Evolutionary conservation across 257 asterid genomes (phyloP).

Genomic region (Rhazya stricta): DNA sequence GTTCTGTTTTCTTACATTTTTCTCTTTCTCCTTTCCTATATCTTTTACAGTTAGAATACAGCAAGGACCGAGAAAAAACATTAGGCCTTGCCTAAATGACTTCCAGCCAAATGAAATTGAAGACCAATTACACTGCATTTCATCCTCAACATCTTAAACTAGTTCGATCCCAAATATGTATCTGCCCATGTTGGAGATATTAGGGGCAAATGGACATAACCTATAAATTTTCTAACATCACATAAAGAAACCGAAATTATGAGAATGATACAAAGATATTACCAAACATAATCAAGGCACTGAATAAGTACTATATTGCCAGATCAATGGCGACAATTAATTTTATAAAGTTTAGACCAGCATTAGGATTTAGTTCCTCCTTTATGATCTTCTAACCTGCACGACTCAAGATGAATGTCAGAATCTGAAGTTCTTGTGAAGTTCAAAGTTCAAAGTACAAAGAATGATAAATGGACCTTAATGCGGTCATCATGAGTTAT

Average conservation of each 20-base stretch:
- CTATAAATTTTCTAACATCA: constrained; percentile 1
- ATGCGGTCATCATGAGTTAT: constrained; percentile 25
- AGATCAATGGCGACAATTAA: background rate
- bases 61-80: background rate
- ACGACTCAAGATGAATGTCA: background rate
- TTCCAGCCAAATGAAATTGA: background rate
- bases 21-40: too few species aligned
- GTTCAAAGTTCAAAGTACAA: background rate
- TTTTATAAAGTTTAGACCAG: background rate
- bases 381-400: constrained; percentile 5
- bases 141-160: background rate
- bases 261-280: background rate
- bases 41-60: too few species aligned
- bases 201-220: background rate
- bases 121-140: background rate
- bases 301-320: constrained; percentile 1
- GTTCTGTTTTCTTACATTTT: too few species aligned
- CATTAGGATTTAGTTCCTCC: background rate
- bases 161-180: background rate
- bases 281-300: background rate
- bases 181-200: background rate
- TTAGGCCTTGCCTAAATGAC: background rate
- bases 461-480: constrained; percentile 12
- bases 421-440: background rate
- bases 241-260: background rate